Evolutionary conservation across 257 asterid species (phyloP), one percentile per base, ranked within the genome.

Genomic region (Perilla frutescens): DNA sequence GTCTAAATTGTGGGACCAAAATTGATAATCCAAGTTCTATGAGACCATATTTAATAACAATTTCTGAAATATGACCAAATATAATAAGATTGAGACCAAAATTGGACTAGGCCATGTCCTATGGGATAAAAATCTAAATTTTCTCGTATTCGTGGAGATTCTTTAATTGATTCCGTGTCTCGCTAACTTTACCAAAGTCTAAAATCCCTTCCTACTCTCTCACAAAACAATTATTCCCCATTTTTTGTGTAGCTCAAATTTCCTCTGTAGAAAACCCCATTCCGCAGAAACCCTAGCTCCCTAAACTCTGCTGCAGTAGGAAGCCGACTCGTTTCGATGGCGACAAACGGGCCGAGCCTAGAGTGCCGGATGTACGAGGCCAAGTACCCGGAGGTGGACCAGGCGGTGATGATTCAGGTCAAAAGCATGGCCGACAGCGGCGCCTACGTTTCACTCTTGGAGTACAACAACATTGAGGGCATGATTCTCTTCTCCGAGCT

Each of bases 301-400:
- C 15, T 0, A 47, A 31, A 41, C 58, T 74, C 70, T 34, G 15
- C 26, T 49, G 49, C 56, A 13, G 20, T n/a, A 36, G 12, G 1
- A 45, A 44, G 61, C 12, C 68, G 8, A 51, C 70, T 62, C 11
- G 43, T 15, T 34, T 40, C 80, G 39, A 92, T 92, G 97, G 84
- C 96, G 72, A 68, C 84, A 47, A 89, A 81, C 80, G 81, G 91
- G 51, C 91, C 88, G 55, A 93, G 86, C 63, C 87, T 95, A 1
- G 99, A 95, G 70, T 95, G 99, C 84, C 91, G 98, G 77, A 95
- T 95, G 99, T 95, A 95, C 86, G 99, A 95, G 81, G 92, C 96
- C 3, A 85, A 34, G 84, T 95, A 95, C 71, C 99, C 99, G 62
- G 99, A 95, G 79, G 98, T 95, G 20, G 99, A 95, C 80, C 80